A percentile compares a stretch with the other conserved stretches of the same genome.
Conservation (phyloP, 2,329 filamentous ascomycete genomes). For the Chaetomiaceae sp. region DNA sequence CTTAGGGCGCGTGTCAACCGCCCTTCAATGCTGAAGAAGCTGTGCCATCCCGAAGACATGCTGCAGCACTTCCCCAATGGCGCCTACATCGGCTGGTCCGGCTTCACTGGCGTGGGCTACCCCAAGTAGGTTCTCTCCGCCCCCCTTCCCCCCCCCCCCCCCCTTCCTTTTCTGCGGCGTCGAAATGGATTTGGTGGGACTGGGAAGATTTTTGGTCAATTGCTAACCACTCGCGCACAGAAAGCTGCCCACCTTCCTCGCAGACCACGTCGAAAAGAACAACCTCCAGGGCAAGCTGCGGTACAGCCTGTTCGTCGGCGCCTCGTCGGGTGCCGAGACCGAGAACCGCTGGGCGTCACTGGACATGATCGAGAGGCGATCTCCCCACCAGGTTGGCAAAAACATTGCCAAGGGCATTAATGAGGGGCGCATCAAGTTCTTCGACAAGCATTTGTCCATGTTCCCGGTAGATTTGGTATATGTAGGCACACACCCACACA, state of each 20-base stretch:
- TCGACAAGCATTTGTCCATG: conserved; percentile 92
- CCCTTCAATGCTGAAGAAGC: conserved; percentile 74
- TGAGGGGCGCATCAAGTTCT: conserved; percentile 82
- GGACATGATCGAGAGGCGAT: conserved; percentile 84
- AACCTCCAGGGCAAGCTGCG: conserved; percentile 76
- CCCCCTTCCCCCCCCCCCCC: no score
- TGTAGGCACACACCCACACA: conserved; percentile 37
- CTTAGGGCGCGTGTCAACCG: conserved; percentile 71
- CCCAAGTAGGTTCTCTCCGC: no score
- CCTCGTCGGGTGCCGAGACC: conserved; percentile 84
- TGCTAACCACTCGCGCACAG: conserved; percentile 39
- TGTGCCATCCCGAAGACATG: conserved; percentile 74
- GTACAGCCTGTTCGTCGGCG: conserved; percentile 84
- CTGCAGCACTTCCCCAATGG: conserved; percentile 78
- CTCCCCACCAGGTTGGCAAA: conserved; percentile 87
- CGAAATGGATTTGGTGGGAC: no score
- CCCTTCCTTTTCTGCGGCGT: no score
- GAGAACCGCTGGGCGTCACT: conserved; percentile 87
- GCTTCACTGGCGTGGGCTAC: conserved; percentile 86
- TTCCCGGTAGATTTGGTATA: conserved; percentile 85
- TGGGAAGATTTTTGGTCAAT: no score
- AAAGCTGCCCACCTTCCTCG: conserved; percentile 77
- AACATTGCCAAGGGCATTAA: conserved; percentile 88
- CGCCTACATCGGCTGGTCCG: conserved; percentile 85
- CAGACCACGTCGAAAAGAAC: conserved; percentile 87